These are phyloP conservation scores for Dioscorea alata DNA, from an alignment of 106 monocot species.

Conservation along the genomic window DNA sequence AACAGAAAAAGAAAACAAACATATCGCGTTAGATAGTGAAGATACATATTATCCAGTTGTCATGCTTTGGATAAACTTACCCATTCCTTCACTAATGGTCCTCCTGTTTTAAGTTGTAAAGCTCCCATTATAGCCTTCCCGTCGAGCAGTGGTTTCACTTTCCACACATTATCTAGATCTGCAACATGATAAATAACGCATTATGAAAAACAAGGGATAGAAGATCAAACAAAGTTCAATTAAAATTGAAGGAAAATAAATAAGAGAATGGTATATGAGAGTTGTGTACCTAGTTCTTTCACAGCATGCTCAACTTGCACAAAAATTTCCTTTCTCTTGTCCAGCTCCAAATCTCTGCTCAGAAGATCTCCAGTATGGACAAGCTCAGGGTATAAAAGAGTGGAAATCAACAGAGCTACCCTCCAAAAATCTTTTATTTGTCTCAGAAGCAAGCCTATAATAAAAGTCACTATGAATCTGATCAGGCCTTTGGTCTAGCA, in stretches of 20 bases:
- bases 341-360: slow-evolving; percentile 19
- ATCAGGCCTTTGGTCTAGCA: too few species aligned
- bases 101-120: slow-evolving; percentile 70
- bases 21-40: neutral
- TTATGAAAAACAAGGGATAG: neutral
- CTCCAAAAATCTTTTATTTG: slow-evolving; percentile 92
- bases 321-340: slow-evolving; percentile 38
- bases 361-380: slow-evolving; percentile 9
- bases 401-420: slow-evolving; percentile 64
- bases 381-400: slow-evolving; percentile 37
- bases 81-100: slow-evolving; percentile 70
- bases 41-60: neutral
- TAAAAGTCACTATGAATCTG: too few species aligned
- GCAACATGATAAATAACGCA: neutral
- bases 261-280: too few species aligned
- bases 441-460: slow-evolving; percentile 60
- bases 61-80: slow-evolving; percentile 19
- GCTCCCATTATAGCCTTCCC: slow-evolving; percentile 78
- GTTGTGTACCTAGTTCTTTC: slow-evolving; percentile 38
- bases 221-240: neutral
- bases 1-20: neutral
- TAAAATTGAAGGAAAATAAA: neutral
- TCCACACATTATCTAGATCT: slow-evolving; percentile 81
- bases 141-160: slow-evolving; percentile 75
- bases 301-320: slow-evolving; percentile 31